Evolutionary conservation across 1,284 basidiomycete species (phyloP).

Genomic region (Irpex lacteus): DNA sequence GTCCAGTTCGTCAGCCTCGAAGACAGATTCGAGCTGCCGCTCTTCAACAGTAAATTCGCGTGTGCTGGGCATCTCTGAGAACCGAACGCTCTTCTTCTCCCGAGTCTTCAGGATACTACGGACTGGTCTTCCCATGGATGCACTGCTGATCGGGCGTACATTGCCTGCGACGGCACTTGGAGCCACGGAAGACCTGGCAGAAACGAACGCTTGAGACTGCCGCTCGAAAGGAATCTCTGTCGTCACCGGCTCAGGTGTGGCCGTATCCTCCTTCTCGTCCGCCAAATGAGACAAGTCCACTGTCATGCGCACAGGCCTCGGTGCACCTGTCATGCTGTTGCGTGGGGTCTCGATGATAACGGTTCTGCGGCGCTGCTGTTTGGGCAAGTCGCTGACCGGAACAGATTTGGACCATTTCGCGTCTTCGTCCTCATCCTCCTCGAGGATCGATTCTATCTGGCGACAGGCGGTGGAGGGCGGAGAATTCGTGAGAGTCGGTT

Average conservation of each 20-base stretch:
- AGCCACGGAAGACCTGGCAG: conserved; percentile 11
- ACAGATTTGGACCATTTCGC: neutral
- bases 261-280: conserved; percentile 13
- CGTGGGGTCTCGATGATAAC: conserved; percentile 30
- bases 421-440: neutral
- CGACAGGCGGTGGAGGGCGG: conserved; percentile 1
- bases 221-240: neutral
- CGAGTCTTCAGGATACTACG: conserved; percentile 36
- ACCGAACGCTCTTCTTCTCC: conserved; percentile 34
- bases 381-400: conserved; percentile 1
- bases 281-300: conserved; percentile 15
- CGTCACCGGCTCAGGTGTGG: conserved; percentile 19
- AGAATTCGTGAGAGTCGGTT: conserved; percentile 16
- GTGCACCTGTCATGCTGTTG: conserved; percentile 4
- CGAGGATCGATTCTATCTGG: conserved; percentile 1
- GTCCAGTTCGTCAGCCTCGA: conserved; percentile 6
- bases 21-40: neutral
- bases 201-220: neutral
- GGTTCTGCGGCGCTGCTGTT: conserved; percentile 26
- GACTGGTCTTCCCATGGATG: conserved; percentile 22
- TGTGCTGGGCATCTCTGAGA: conserved; percentile 28
- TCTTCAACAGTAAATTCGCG: conserved; percentile 20
- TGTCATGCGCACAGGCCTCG: conserved; percentile 11
- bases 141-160: conserved; percentile 22
- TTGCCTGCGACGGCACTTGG: conserved; percentile 3